phyloP scores from a whole-genome alignment of 2,329 filamentous ascomycete genomes.

The Pleomassaria siparia region DNA sequence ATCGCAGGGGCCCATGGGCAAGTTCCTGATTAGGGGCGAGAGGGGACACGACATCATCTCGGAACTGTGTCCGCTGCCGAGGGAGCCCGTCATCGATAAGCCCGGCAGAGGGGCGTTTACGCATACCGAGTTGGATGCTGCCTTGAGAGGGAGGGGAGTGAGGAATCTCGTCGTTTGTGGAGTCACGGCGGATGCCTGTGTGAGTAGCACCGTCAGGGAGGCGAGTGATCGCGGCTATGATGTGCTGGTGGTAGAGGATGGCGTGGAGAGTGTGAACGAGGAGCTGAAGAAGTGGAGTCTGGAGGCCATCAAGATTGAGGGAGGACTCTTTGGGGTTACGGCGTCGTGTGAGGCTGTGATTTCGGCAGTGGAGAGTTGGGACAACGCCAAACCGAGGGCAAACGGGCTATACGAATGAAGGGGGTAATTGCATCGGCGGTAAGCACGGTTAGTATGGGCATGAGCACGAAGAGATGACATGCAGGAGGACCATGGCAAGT shows the following conservation, averaged over 20 bases:
- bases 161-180: conserved; percentile 57
- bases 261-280: conserved; percentile 34
- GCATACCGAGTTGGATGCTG: conserved; percentile 56
- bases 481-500: not conserved
- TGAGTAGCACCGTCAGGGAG: conserved; percentile 58
- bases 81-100: conserved; percentile 58
- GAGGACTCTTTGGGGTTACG: conserved; percentile 33
- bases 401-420: too few species aligned
- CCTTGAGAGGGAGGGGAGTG: conserved; percentile 54
- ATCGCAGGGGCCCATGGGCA: conserved; percentile 56
- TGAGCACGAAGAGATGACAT: not conserved
- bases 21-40: conserved; percentile 61
- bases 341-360: conserved; percentile 21
- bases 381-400: conserved; percentile 4
- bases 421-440: too few species aligned
- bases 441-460: too few species aligned
- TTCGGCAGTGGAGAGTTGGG: conserved; percentile 27
- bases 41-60: conserved; percentile 59
- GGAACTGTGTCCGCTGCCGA: conserved; percentile 52
- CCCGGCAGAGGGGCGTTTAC: conserved; percentile 56
- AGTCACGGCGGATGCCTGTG: conserved; percentile 59
- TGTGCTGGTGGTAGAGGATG: conserved; percentile 55
- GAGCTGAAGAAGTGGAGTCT: conserved; percentile 34
- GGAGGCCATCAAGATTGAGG: conserved; percentile 28
- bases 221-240: conserved; percentile 59